These are phyloP conservation scores for Babesia bovis DNA, from an alignment of 169 alveolate genomes.

Conservation along the genomic window DNA sequence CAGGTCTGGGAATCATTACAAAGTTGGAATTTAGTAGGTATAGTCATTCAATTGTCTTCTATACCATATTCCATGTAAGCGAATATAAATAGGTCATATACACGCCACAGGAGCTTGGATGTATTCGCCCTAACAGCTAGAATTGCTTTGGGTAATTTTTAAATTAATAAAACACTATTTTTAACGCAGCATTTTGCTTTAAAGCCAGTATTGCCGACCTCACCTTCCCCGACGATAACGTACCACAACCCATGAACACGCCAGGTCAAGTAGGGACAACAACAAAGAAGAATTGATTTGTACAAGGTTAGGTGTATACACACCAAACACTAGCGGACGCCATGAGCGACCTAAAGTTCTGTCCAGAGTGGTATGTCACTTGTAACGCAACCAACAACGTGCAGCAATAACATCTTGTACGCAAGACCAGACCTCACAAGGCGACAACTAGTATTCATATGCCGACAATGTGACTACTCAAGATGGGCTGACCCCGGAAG, in stretches of 20 bases:
- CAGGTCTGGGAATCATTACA: slow-evolving; percentile 57
- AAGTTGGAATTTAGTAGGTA: slow-evolving; percentile 62
- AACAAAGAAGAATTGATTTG: background rate
- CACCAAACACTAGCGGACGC: background rate
- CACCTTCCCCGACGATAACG: background rate
- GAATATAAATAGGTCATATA: background rate
- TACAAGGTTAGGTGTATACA: background rate
- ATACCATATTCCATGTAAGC: slow-evolving; percentile 40
- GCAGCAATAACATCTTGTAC: slow-evolving; percentile 75
- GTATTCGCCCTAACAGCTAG: slow-evolving; percentile 22
- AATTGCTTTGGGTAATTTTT: slow-evolving; percentile 11
- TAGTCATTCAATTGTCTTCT: slow-evolving; percentile 27
- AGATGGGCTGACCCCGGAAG: slow-evolving; percentile 69
- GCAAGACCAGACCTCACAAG: slow-evolving; percentile 69
- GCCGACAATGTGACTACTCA: slow-evolving; percentile 75
- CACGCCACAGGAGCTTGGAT: slow-evolving; percentile 14
- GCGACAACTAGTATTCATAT: slow-evolving; percentile 70
- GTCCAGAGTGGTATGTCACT: slow-evolving; percentile 67
- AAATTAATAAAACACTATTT: background rate
- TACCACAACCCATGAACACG: background rate
- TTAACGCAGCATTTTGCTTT: slow-evolving; percentile 26
- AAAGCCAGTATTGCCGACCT: slow-evolving; percentile 23
- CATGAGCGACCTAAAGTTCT: slow-evolving; percentile 68
- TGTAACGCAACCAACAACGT: background rate
- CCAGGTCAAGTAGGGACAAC: background rate